Conservation (phyloP, 1,284 basidiomycete genomes). For the Microbotryomycetes sp. region DNA sequence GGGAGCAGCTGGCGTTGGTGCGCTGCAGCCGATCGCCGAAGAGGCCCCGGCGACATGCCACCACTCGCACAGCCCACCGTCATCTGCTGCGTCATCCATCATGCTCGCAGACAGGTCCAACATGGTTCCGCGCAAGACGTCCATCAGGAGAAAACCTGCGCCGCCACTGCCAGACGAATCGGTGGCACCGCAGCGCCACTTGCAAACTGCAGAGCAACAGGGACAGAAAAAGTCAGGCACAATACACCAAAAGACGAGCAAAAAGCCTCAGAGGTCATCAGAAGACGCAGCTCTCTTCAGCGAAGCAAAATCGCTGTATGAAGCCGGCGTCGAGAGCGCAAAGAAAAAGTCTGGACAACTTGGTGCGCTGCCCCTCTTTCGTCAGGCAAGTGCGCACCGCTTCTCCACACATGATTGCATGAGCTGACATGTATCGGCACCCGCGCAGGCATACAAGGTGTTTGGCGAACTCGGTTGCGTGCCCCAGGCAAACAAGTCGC, state of each 20-base stretch:
- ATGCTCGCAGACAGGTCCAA: not conserved
- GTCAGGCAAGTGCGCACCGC: not conserved
- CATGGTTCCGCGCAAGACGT: not conserved
- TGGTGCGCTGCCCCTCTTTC: not conserved
- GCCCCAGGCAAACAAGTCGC: not conserved
- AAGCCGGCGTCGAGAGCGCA: not conserved
- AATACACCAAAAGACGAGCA: not conserved
- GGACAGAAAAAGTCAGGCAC: not conserved
- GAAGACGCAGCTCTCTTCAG: not conserved
- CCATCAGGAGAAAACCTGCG: not conserved
- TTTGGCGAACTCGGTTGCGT: not conserved
- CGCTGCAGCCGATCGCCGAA: not conserved
- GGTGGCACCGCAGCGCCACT: not conserved
- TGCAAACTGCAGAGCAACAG: not conserved
- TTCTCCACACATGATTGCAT: no score
- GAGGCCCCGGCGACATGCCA: not conserved
- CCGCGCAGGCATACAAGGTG: not conserved
- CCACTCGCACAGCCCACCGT: not conserved
- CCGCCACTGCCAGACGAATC: not conserved
- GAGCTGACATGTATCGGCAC: no score
- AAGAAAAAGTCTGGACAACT: not conserved
- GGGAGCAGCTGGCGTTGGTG: not conserved
- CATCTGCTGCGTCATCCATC: not conserved
- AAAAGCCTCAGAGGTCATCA: not conserved
- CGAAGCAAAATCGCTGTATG: not conserved